Conservation (phyloP, 441 rosid species). For the Pelargonium australe region DNA sequence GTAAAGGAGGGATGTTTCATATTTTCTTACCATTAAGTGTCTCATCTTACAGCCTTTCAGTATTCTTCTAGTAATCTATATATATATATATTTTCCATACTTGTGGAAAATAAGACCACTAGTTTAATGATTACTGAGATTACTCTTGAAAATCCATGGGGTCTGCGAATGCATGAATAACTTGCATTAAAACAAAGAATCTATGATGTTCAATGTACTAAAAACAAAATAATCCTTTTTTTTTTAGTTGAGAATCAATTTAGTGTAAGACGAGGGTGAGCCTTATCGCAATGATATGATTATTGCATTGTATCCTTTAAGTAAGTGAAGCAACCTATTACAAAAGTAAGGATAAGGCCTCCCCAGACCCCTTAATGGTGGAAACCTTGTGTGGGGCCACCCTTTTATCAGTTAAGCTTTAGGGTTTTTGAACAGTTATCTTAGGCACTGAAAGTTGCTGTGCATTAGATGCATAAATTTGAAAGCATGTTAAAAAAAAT, state of each 20-base stretch:
- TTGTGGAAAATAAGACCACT: too few relatives aligned
- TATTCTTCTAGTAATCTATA: too few relatives aligned
- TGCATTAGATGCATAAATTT: background rate
- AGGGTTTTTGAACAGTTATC: slow-evolving; percentile 1
- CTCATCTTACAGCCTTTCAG: too few relatives aligned
- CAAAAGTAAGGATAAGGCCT: background rate
- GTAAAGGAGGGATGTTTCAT: background rate
- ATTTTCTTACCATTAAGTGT: background rate
- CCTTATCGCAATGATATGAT: background rate
- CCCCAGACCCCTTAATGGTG: background rate
- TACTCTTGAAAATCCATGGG: too few relatives aligned
- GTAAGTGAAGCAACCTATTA: background rate
- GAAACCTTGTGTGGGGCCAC: background rate
- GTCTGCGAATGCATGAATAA: background rate
- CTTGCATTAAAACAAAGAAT: background rate
- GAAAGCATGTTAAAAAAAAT: background rate
- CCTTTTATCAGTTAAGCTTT: background rate
- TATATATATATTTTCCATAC: too few relatives aligned
- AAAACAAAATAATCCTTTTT: background rate
- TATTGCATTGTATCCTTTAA: background rate
- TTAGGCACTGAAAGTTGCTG: background rate
- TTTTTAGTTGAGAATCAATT: background rate
- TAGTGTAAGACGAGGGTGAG: background rate
- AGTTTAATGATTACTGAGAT: too few relatives aligned
- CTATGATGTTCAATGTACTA: background rate